A percentile compares a stretch with the other conserved stretches of the same genome.
These are phyloP conservation scores for Rhytidiadelphus loreus DNA, from an alignment of 225 moss, liverwort and hornwort genomes.

Conservation along the genomic window DNA sequence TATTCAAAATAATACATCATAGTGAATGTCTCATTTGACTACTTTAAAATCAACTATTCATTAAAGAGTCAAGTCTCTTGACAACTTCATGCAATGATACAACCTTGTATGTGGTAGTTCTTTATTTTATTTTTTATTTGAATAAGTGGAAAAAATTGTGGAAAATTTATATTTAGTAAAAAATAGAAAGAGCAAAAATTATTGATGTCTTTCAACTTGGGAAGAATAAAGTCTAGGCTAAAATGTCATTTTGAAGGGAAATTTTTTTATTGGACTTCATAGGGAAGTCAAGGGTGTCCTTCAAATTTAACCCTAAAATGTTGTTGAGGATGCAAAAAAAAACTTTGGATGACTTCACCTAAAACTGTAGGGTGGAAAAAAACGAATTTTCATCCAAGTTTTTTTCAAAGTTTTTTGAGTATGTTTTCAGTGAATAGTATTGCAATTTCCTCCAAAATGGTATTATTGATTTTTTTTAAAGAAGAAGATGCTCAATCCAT, in stretches of 20 bases:
- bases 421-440: neutral
- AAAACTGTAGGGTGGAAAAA: neutral
- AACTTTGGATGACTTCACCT: neutral
- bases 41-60: neutral
- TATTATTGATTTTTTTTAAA: neutral
- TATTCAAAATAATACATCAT: neutral
- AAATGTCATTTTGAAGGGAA: neutral
- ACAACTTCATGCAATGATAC: neutral
- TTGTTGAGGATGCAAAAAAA: neutral
- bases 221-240: neutral
- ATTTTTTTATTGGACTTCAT: neutral
- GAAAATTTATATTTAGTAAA: neutral
- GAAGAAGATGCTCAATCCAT: neutral
- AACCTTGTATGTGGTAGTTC: neutral
- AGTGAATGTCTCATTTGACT: neutral
- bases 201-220: neutral
- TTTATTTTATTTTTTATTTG: neutral
- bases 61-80: neutral
- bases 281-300: rapidly evolving
- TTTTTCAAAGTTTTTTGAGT: neutral
- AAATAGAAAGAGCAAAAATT: neutral
- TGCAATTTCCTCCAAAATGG: neutral
- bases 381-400: neutral
- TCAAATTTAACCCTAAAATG: neutral
- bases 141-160: neutral